A percentile compares a stretch with the other conserved stretches of the same genome.
Conservation (phyloP, 1,284 basidiomycete genomes). For the Pisolithus thermaeus region DNA sequence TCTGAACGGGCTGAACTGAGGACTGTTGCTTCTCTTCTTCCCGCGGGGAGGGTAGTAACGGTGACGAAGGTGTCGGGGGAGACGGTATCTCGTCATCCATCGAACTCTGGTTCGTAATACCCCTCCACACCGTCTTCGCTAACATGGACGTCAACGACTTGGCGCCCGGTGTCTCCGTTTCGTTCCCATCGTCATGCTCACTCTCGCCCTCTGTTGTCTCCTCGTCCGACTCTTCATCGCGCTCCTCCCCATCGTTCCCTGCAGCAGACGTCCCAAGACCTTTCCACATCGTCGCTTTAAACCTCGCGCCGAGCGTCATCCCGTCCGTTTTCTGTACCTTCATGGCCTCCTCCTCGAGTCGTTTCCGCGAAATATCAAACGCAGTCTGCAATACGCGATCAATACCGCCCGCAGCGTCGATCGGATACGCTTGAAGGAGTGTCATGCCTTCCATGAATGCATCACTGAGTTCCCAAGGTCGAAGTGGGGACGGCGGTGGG, state of each 20-base stretch:
- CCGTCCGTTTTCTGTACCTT: conserved; percentile 29
- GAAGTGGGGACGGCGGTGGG: conserved; percentile 40
- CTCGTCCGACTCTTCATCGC: conserved; percentile 23
- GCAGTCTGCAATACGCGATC: conserved; percentile 66
- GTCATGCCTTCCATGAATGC: conserved; percentile 62
- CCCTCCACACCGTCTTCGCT: conserved; percentile 61
- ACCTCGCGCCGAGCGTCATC: conserved; percentile 46
- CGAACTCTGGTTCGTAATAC: conserved; percentile 67
- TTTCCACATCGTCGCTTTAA: conserved; percentile 63
- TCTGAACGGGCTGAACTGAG: conserved; percentile 10
- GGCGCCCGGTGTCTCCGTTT: conserved; percentile 35
- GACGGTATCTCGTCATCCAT: conserved; percentile 46
- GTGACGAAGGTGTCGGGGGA: conserved; percentile 42
- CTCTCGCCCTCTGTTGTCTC: conserved; percentile 31
- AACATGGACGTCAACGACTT: conserved; percentile 48
- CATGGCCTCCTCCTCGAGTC: conserved; percentile 32
- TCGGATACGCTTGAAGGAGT: conserved; percentile 58
- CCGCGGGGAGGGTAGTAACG: conserved; percentile 27
- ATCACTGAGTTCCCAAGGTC: conserved; percentile 52
- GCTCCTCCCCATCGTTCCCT: conserved; percentile 32
- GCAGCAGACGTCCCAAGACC: conserved; percentile 51
- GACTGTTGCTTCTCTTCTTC: conserved; percentile 2
- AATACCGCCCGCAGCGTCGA: conserved; percentile 59
- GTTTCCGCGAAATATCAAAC: conserved; percentile 49
- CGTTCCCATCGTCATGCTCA: conserved; percentile 37